Conservation (phyloP, 257 asterid species). For the Jasminum sambac region DNA sequence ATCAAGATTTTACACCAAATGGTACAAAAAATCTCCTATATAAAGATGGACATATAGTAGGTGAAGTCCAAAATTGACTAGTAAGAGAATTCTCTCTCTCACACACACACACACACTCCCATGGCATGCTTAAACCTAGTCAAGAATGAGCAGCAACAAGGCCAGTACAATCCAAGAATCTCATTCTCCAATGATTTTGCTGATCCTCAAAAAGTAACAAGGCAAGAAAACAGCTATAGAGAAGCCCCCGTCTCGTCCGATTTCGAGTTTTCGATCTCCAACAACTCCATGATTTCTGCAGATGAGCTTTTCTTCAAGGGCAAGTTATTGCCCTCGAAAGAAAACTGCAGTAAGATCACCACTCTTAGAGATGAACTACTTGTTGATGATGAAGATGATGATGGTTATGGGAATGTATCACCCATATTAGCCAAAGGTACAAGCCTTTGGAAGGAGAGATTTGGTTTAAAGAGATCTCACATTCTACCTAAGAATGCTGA, state of each 20-base stretch:
- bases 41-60: conserved; percentile 38
- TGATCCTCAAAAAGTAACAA: conserved; percentile 50
- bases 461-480: conserved; percentile 57
- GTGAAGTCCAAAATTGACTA: conserved; percentile 30
- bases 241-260: conserved; percentile 87
- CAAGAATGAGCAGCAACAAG: conserved; percentile 62
- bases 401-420: conserved; percentile 40
- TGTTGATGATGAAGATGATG: conserved; percentile 50
- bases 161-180: conserved; percentile 65
- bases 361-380: conserved; percentile 79
- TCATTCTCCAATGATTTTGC: conserved; percentile 85
- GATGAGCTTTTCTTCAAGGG: conserved; percentile 82
- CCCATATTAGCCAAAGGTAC: conserved; percentile 33
- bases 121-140: conserved; percentile 84
- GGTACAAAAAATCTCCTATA: conserved; percentile 18
- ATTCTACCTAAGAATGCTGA: conserved; percentile 40
- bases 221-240: conserved; percentile 59
- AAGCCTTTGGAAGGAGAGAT: conserved; percentile 69
- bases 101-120: too few relatives aligned
- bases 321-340: conserved; percentile 55
- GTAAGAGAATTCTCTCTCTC: background rate
- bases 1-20: too few relatives aligned
- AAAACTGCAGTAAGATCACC: conserved; percentile 38
- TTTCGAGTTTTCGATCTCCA: conserved; percentile 64
- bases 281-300: conserved; percentile 57